Base-by-base conservation (phyloP, 179 eudicot species). In the Heliamphora pulchella region DNA sequence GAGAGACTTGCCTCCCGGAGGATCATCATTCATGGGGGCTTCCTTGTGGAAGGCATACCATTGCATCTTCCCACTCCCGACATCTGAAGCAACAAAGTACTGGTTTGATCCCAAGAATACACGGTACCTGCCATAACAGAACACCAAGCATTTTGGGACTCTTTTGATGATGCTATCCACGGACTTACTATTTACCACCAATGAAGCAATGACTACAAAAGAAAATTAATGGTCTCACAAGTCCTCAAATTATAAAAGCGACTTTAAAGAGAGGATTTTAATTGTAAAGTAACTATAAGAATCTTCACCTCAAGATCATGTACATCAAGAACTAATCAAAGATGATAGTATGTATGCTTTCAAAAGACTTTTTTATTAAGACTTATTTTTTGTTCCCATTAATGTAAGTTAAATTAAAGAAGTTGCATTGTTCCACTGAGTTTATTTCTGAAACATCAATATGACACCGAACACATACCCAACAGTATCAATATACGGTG, bases 41-140 rank as follows among this genome's bases (percentile, higher is more conserved):
- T 84, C 84, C 69, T 77, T 85, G 17, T 20, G 75, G 66, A 85
- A 85, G 17, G 85, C 87, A 67, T 85, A 85, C 87, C 87, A 85
- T 59, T 85, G 85, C 85, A 85, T 82, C 58, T 75, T 82, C 47
- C 85, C 85, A 6, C 47, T 54, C 17, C 87, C 87, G 20, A 85
- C 79, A 66, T 85, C 85, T 44, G 73, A 71, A 57, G 81, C 78
- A 80, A 82, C 87, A 58, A 82, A 82, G 87, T 85, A 85, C 67
- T 79, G 83, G 47, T 85, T 82, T n/a, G 4, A 20, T 71, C 87
- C 87, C 78, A 85, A 17, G 58, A 85, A 85, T 20, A 82, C 79
- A 39, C 80, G 76, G 53, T 71, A 82, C 81, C 87, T 85, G 15
- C 18, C 4, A 68, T 39, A 46, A 3, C 9, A 71, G 47, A 71